Base-by-base conservation (phyloP, 129 eudicot species). In the Flaveria ramosissima region DNA sequence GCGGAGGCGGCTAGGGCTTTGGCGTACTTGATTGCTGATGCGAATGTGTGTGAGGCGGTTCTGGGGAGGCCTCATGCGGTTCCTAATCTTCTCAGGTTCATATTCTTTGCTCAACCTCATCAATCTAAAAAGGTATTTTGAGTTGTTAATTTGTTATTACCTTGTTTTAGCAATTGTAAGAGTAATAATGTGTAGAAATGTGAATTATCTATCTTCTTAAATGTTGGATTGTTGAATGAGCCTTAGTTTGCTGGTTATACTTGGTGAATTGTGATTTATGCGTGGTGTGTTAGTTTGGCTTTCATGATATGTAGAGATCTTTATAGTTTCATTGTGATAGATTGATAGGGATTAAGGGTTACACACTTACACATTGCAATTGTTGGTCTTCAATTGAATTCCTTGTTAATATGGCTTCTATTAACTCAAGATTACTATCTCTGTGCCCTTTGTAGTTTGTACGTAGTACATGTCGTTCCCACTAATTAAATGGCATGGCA, bases 1-100 rank as follows among this genome's bases (percentile, higher is more conserved):
- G 90, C 88, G 1, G 98, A 92, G 81, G 75, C 98, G 1, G 98
- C 98, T 9, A 79, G 98, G 88, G 99, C 99, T 4, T 76, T 95
- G 86, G 97, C 97, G 26, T 92, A 89, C 77, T 83, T 95, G 73
- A 88, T 95, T 68, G 95, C 99, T 12, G 97, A 95, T 79, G 86
- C 89, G 1, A 86, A 83, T 82, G 97, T 89, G 26, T 79, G 90
- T 19, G 87, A 77, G 82, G 77, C 72, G 1, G 99, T 95, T 47
- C 82, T 95, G 3, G 91, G 78, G 3, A 74, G 99, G 83, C 92
- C 95, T 51, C 70, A 77, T 81, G 92, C 94, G 16, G 85, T 95
- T 71, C 97, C 99, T 0, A 83, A 85, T 80, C 84, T 95, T 47
- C 81, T 95, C 51, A 84, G 89, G 80, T 95, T 89, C 73, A 95